Conservation (phyloP, 495 filamentous ascomycete species). For the Xylaria sp. region DNA sequence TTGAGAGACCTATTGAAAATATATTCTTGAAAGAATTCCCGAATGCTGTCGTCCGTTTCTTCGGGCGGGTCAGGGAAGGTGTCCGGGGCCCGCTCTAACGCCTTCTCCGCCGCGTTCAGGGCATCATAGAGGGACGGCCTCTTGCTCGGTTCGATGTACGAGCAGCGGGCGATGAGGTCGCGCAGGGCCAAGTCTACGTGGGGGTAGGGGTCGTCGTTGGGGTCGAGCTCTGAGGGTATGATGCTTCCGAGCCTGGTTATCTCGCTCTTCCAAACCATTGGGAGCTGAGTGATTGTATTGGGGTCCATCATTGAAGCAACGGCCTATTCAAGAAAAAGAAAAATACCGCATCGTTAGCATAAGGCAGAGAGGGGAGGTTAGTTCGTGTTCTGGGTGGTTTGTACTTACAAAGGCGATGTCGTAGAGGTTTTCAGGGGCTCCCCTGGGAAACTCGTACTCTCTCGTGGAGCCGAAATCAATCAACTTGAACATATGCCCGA, state of each 20-base stretch:
- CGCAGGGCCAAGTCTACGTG: conserved; percentile 8
- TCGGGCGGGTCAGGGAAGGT: background rate
- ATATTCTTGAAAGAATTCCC: background rate
- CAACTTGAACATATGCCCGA: background rate
- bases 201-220: background rate
- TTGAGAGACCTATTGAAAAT: background rate
- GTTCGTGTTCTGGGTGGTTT: background rate
- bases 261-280: background rate
- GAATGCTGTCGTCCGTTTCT: background rate
- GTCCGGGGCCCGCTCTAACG: background rate
- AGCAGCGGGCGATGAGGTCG: conserved; percentile 12
- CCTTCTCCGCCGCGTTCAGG: background rate
- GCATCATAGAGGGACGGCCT: conserved; percentile 5
- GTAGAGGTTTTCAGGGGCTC: background rate
- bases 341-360: background rate
- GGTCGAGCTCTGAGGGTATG: background rate
- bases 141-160: background rate
- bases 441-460: background rate
- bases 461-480: conserved; percentile 12
- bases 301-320: background rate
- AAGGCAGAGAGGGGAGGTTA: background rate
- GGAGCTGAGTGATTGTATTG: background rate
- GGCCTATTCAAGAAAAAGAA: background rate
- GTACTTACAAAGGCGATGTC: background rate
- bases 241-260: background rate